A percentile compares a stretch with the other conserved stretches of the same genome.
Conservation (phyloP, 257 asterid species). For the Solanum gracilifrons region DNA sequence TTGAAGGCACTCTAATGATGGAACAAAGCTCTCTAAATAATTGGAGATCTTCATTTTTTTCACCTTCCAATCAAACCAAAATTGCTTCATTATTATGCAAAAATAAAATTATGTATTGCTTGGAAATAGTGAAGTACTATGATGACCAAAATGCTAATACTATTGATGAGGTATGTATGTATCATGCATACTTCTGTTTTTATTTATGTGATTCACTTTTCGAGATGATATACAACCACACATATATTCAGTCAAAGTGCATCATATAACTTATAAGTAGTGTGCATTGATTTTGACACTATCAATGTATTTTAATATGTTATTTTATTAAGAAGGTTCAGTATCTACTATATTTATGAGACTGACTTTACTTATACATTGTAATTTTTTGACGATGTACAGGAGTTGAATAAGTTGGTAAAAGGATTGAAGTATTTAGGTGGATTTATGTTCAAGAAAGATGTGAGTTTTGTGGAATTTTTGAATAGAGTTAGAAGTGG, state of each 20-base stretch:
- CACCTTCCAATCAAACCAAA: conserved; percentile 20
- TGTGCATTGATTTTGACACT: background rate
- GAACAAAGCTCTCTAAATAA: conserved; percentile 8
- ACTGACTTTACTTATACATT: background rate
- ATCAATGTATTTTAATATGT: background rate
- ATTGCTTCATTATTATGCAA: conserved; percentile 16
- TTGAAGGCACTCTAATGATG: conserved; percentile 35
- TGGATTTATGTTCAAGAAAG: conserved; percentile 35
- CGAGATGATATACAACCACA: too few relatives aligned
- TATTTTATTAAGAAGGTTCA: too few relatives aligned
- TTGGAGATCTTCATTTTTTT: conserved; percentile 33
- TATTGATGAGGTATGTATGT: conserved; percentile 36
- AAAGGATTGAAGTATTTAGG: conserved; percentile 21
- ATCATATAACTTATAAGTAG: background rate
- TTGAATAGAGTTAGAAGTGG: conserved; percentile 43
- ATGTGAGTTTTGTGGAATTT: conserved; percentile 27
- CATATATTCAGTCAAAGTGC: background rate
- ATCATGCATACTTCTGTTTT: background rate
- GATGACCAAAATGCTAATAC: conserved; percentile 10
- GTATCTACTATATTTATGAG: too few relatives aligned
- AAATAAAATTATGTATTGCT: conserved; percentile 30
- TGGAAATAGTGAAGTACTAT: conserved; percentile 40
- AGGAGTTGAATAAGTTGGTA: conserved; percentile 32
- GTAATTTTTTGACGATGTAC: background rate
- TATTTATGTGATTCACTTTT: background rate